These are phyloP conservation scores for Kokia cookei DNA, from an alignment of 441 rosid genomes.

Conservation along the genomic window DNA sequence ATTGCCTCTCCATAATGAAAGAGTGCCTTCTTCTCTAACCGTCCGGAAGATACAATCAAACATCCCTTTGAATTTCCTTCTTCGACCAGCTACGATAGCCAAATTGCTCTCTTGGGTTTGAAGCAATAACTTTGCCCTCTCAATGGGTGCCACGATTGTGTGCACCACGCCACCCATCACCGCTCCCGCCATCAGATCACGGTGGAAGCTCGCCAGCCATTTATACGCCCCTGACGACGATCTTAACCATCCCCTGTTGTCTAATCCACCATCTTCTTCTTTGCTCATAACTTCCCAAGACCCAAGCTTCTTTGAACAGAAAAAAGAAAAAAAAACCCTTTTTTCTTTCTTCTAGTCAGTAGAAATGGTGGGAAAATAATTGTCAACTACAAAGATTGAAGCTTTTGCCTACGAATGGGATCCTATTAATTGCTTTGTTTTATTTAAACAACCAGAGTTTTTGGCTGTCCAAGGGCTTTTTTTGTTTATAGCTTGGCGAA, in stretches of 20 bases:
- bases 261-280: conserved; percentile 45
- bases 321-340: neutral
- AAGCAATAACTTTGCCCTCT: conserved; percentile 79
- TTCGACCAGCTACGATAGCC: conserved; percentile 58
- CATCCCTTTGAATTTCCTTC: conserved; percentile 77
- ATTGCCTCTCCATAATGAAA: conserved; percentile 93
- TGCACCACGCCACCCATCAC: conserved; percentile 88
- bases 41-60: conserved; percentile 77
- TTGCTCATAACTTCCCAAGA: conserved; percentile 24
- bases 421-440: neutral
- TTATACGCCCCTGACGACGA: conserved; percentile 11
- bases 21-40: conserved; percentile 71
- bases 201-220: conserved; percentile 57
- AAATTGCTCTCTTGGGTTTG: conserved; percentile 95
- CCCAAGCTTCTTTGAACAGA: no score
- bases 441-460: neutral
- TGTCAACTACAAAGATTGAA: neutral
- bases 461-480: neutral
- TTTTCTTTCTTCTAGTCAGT: neutral
- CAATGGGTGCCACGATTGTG: conserved; percentile 92
- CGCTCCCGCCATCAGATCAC: conserved; percentile 87
- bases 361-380: neutral
- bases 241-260: conserved; percentile 15
- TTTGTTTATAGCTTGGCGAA: neutral
- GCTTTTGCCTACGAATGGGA: neutral